These are phyloP conservation scores for Stropharia rugosoannulata DNA, from an alignment of 768 basidiomycete species.

Conservation along the genomic window DNA sequence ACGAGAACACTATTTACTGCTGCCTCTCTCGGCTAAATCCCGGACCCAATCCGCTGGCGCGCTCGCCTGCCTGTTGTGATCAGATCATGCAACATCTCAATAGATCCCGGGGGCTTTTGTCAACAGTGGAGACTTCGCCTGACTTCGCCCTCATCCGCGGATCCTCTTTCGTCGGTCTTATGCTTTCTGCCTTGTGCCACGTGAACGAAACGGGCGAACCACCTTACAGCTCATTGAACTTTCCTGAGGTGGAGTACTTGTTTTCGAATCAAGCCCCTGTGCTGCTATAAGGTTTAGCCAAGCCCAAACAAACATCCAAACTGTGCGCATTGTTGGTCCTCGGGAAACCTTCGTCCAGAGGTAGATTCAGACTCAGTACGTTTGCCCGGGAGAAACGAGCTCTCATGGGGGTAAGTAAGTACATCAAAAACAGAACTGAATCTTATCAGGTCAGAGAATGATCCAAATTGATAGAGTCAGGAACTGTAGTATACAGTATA, in stretches of 20 bases:
- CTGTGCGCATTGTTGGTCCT: too few relatives aligned
- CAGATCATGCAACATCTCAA: conserved; percentile 30
- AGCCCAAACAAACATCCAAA: too few relatives aligned
- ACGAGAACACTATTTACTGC: conserved; percentile 33
- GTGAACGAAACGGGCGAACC: conserved; percentile 20
- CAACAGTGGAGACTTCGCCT: conserved; percentile 20
- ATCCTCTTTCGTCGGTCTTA: conserved; percentile 24
- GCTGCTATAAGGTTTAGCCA: too few relatives aligned
- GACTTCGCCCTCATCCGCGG: conserved; percentile 22
- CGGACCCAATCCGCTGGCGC: conserved; percentile 40
- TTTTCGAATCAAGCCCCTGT: not conserved
- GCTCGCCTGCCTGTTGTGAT: conserved; percentile 30
- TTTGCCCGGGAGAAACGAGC: too few relatives aligned
- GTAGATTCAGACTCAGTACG: too few relatives aligned
- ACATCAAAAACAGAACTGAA: too few relatives aligned
- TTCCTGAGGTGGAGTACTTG: conserved; percentile 14
- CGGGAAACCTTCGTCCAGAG: too few relatives aligned
- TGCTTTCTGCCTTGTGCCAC: conserved; percentile 20
- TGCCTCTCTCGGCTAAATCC: conserved; percentile 42
- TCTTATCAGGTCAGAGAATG: too few relatives aligned
- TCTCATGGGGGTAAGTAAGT: too few relatives aligned
- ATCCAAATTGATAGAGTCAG: too few relatives aligned
- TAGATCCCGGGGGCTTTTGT: conserved; percentile 33
- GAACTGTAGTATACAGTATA: too few relatives aligned
- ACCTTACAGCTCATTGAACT: conserved; percentile 3